A percentile compares a stretch with the other conserved stretches of the same genome.
These are phyloP conservation scores for Monosporozyma servazzii DNA, from an alignment of 805 yeast genomes.

Conservation along the genomic window DNA sequence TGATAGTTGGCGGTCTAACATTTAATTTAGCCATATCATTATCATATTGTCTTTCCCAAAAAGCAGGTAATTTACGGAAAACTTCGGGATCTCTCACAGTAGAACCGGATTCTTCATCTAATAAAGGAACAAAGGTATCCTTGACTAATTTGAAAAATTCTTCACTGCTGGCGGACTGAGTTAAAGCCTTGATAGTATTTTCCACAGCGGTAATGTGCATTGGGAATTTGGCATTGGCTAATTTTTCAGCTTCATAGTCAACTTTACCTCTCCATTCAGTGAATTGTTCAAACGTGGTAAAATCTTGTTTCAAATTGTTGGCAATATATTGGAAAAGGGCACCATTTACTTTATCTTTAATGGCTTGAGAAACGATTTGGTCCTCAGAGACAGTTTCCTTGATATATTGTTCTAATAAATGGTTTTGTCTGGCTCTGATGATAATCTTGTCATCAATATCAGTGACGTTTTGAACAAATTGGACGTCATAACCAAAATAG, in stretches of 20 bases:
- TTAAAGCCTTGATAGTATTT: constrained; percentile 33
- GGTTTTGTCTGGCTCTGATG: constrained; percentile 84
- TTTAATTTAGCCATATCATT: constrained; percentile 78
- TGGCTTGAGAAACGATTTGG: constrained; percentile 18
- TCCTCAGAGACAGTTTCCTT: neutral
- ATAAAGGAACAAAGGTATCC: constrained; percentile 62
- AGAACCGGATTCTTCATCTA: constrained; percentile 67
- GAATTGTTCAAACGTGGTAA: constrained; percentile 33
- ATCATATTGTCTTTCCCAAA: constrained; percentile 81
- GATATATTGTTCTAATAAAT: constrained; percentile 58
- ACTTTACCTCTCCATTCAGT: constrained; percentile 42
- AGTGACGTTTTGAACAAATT: constrained; percentile 94
- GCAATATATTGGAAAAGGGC: constrained; percentile 43
- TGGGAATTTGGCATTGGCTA: constrained; percentile 69
- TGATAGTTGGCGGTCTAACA: constrained; percentile 74
- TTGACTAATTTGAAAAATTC: constrained; percentile 41
- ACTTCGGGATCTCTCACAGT: constrained; percentile 76
- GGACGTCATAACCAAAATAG: constrained; percentile 82
- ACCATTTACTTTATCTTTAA: constrained; percentile 29
- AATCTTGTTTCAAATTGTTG: constrained; percentile 42
- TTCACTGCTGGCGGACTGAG: constrained; percentile 6
- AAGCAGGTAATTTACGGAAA: constrained; percentile 73
- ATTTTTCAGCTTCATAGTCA: constrained; percentile 42
- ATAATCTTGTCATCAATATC: constrained; percentile 97
- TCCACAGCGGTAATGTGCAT: constrained; percentile 73